Base-by-base conservation (phyloP, 2,329 filamentous ascomycete species). In the Atkinsonella hypoxylon region DNA sequence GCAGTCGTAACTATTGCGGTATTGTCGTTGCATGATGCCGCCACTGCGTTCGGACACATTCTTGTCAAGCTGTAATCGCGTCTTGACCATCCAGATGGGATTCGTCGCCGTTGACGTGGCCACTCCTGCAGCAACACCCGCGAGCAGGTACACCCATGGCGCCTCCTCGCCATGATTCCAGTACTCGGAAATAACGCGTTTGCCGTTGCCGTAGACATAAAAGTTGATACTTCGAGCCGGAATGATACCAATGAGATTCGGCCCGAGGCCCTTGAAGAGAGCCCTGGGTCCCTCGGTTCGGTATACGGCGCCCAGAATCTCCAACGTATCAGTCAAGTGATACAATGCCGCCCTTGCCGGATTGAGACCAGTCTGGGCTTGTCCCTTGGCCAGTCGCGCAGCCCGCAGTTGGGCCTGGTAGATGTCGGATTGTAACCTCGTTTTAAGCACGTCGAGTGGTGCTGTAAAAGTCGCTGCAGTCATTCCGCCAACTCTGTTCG, bases 41-140 rank as follows among this genome's bases (percentile, higher is more conserved):
- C 71, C 78, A 53, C 76, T 72, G 55, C 77, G 71, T 58, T 79
- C 78, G 15, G 84, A 85, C 48, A 82, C 79, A 62, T 87, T 87
- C 72, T 90, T 94, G 71, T 97, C 90, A 34, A 97, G 78, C 69
- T 97, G 90, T 59, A 97, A 66, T 32, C 90, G 77, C 40, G 90
- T 97, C 76, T 97, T 97, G 63, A 97, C 82, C 55, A 97, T 78
- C 90, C 90, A 97, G 62, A 97, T 95, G 1, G 90, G 90, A 67
- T 96, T 96, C 38, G 90, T 97, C 20, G 85, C 87, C 1, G 91
- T 96, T 45, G 87, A 87, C 0, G 91, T 96, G 7, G 84, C 83
- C 42, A 96, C 79, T 2, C 90, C 90, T 1, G 90, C 89, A 15
- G 78, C 75, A 1, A 86, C 81, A 5, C 87, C 90, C 1, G 89